phyloP scores from a whole-genome alignment of 2,329 filamentous ascomycete genomes.

The Colletotrichum tabaci region DNA sequence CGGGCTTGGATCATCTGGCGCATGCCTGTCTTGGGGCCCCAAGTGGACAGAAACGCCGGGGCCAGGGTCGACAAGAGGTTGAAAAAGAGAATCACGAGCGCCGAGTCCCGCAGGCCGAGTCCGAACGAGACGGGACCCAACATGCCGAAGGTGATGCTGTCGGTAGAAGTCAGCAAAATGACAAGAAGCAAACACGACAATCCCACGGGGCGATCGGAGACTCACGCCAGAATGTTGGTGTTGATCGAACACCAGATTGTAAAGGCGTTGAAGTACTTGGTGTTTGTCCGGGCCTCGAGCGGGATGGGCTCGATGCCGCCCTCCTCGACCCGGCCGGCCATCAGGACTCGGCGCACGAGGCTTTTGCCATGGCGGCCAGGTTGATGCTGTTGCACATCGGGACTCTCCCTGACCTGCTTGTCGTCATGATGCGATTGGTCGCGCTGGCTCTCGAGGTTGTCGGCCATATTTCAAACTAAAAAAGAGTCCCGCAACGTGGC shows the following conservation, averaged over 20 bases:
- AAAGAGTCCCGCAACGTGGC: no score
- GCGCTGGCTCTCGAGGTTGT: slow-evolving; percentile 29
- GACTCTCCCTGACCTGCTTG: slow-evolving; percentile 21
- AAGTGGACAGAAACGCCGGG: slow-evolving; percentile 58
- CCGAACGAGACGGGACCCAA: slow-evolving; percentile 59
- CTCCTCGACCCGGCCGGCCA: slow-evolving; percentile 47
- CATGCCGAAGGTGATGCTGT: slow-evolving; percentile 60
- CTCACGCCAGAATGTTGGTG: slow-evolving; percentile 51
- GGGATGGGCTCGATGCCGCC: slow-evolving; percentile 50
- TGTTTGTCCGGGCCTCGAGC: slow-evolving; percentile 49
- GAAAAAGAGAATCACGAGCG: slow-evolving; percentile 64
- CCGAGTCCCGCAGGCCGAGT: slow-evolving; percentile 58
- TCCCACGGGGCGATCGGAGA: background rate
- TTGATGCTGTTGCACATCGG: background rate
- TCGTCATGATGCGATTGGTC: slow-evolving; percentile 1
- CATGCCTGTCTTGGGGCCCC: slow-evolving; percentile 62
- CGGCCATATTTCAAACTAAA: slow-evolving; percentile 10
- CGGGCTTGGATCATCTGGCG: slow-evolving; percentile 64
- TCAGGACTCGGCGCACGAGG: slow-evolving; percentile 33
- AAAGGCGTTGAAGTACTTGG: slow-evolving; percentile 50
- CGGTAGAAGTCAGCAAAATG: background rate
- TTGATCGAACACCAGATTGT: slow-evolving; percentile 52
- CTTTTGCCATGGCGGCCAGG: slow-evolving; percentile 10
- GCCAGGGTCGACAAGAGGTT: slow-evolving; percentile 55
- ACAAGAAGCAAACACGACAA: background rate